Percentiles rank a stretch among this genome's conserved stretches.
These are phyloP conservation scores for Trichophyton simii DNA, from an alignment of 2,329 filamentous ascomycete species.

Conservation along the genomic window DNA sequence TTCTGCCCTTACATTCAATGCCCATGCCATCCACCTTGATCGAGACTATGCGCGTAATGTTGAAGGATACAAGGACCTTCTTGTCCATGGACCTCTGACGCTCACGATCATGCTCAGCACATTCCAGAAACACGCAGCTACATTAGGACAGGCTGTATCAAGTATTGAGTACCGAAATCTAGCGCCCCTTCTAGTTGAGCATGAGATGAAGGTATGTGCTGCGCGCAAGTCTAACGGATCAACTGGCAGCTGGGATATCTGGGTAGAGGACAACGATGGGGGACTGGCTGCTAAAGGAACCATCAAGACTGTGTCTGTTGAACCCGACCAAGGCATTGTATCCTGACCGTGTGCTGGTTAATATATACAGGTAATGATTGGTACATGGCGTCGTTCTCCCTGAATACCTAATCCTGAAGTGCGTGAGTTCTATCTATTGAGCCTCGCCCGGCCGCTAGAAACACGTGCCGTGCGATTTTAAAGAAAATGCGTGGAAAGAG, in stretches of 20 bases:
- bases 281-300: conserved; percentile 53
- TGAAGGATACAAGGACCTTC: conserved; percentile 61
- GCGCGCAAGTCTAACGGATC: conserved; percentile 36
- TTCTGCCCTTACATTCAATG: conserved; percentile 83
- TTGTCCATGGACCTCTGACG: conserved; percentile 79
- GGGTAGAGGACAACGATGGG: conserved; percentile 51
- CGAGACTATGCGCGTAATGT: conserved; percentile 52
- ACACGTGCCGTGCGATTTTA: too few relatives aligned
- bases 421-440: too few relatives aligned
- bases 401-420: background rate
- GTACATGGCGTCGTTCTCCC: background rate
- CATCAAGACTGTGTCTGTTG: conserved; percentile 16
- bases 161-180: conserved; percentile 68
- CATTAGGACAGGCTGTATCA: conserved; percentile 31
- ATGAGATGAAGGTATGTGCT: conserved; percentile 58
- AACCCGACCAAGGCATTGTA: background rate
- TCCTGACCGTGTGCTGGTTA: background rate
- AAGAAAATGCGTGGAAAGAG: background rate
- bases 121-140: conserved; percentile 43
- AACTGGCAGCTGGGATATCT: conserved; percentile 45
- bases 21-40: conserved; percentile 82
- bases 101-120: conserved; percentile 64
- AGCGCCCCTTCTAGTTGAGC: conserved; percentile 63
- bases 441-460: too few relatives aligned
- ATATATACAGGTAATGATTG: background rate